phyloP scores from a whole-genome alignment of 805 yeast species.

The Yarrowia porcina region DNA sequence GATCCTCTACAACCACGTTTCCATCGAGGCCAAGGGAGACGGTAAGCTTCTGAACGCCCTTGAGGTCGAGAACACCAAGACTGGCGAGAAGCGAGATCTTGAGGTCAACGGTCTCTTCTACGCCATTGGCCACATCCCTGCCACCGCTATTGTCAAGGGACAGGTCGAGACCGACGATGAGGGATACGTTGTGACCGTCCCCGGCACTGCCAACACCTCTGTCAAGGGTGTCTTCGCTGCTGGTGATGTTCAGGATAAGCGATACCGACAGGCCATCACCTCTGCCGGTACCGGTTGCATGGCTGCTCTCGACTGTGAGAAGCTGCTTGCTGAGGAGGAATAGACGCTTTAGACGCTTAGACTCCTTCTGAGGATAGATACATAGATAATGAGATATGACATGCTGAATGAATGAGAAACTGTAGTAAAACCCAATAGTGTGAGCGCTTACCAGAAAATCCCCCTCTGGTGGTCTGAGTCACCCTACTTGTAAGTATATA shows the following conservation, averaged over 20 bases:
- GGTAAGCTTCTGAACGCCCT: slow-evolving; percentile 74
- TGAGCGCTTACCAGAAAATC: too few relatives aligned
- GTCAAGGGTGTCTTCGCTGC: slow-evolving; percentile 94
- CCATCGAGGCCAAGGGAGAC: slow-evolving; percentile 89
- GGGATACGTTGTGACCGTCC: slow-evolving; percentile 85
- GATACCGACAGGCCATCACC: slow-evolving; percentile 97
- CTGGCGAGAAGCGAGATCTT: slow-evolving; percentile 65
- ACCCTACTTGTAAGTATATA: too few relatives aligned
- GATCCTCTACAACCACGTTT: slow-evolving; percentile 79
- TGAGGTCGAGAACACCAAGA: slow-evolving; percentile 64
- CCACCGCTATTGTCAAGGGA: slow-evolving; percentile 72
- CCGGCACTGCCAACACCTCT: slow-evolving; percentile 85
- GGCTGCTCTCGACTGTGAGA: slow-evolving; percentile 97
- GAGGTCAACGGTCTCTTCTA: slow-evolving; percentile 90
- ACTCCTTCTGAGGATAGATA: not conserved
- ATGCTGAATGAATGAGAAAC: not conserved
- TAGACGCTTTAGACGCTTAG: not conserved
- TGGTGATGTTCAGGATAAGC: slow-evolving; percentile 97
- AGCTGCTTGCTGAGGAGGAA: slow-evolving; percentile 58
- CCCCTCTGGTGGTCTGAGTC: too few relatives aligned
- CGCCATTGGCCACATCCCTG: slow-evolving; percentile 97
- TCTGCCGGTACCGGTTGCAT: slow-evolving; percentile 99
- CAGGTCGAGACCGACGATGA: slow-evolving; percentile 81
- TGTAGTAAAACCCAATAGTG: too few relatives aligned
- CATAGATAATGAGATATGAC: slow-evolving; percentile 23